Conservation (phyloP, 495 filamentous ascomycete species). For the Penicillium cataractarum region DNA sequence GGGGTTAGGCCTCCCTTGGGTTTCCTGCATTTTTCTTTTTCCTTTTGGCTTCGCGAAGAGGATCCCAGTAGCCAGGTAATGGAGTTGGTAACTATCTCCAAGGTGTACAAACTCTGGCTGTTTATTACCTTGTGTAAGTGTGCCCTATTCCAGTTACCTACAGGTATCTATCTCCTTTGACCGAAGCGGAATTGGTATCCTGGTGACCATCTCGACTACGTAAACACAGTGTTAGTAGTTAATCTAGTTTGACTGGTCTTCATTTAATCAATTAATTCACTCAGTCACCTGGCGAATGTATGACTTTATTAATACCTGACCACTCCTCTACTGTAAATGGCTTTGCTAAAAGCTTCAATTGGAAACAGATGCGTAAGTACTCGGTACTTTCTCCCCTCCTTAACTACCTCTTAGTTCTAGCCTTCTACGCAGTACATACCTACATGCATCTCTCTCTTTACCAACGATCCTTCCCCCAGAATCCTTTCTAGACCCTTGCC, state of each 20-base stretch:
- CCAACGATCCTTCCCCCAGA: not conserved
- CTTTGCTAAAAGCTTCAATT: no score
- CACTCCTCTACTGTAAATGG: no score
- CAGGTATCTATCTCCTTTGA: not conserved
- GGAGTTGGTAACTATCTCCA: not conserved
- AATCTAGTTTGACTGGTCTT: not conserved
- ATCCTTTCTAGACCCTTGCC: not conserved
- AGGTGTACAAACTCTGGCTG: not conserved
- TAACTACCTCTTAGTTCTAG: not conserved
- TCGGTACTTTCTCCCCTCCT: not conserved
- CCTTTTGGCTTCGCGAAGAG: not conserved
- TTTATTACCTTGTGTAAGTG: not conserved
- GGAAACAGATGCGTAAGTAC: not conserved
- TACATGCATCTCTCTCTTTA: not conserved
- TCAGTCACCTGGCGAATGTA: not conserved
- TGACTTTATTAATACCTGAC: not conserved
- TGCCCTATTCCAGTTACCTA: not conserved
- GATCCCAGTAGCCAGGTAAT: not conserved
- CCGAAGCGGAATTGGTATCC: not conserved
- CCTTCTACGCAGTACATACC: not conserved
- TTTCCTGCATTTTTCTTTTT: not conserved
- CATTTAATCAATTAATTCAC: not conserved
- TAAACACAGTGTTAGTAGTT: no score
- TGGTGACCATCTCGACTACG: no score
- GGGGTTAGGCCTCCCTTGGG: conserved; percentile 2